These are phyloP conservation scores for Ceratocystis ficicola DNA, from an alignment of 2,329 filamentous ascomycete species.

Conservation along the genomic window DNA sequence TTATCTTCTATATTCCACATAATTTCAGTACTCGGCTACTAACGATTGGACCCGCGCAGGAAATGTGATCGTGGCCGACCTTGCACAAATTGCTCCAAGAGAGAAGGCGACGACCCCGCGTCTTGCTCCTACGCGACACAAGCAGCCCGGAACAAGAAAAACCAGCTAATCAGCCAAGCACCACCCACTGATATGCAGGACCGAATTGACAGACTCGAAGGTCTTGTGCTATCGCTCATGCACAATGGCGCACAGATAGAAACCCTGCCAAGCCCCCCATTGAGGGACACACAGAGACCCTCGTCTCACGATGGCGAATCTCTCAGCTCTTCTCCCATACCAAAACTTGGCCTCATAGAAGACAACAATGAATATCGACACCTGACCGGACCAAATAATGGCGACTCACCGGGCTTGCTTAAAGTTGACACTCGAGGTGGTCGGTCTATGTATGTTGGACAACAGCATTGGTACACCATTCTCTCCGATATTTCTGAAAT, in stretches of 20 bases:
- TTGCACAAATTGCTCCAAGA: conserved; percentile 89
- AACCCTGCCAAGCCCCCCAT: conserved; percentile 22
- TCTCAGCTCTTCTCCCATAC: conserved; percentile 5
- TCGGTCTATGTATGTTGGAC: conserved; percentile 69
- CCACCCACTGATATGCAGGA: conserved; percentile 95
- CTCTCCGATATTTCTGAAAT: conserved; percentile 80
- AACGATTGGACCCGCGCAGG: conserved; percentile 32
- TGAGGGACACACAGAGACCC: background rate
- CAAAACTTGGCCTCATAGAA: background rate
- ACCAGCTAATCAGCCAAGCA: conserved; percentile 43
- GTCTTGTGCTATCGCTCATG: conserved; percentile 85
- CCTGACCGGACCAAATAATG: conserved; percentile 32
- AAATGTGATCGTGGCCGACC: conserved; percentile 90
- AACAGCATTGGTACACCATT: conserved; percentile 73
- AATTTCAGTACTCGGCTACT: background rate
- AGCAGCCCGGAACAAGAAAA: conserved; percentile 56
- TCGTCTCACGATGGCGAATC: conserved; percentile 10
- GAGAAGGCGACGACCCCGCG: conserved; percentile 65
- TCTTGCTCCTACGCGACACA: conserved; percentile 78
- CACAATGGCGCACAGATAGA: conserved; percentile 58
- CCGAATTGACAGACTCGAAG: conserved; percentile 88
- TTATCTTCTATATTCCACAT: background rate
- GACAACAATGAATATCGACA: conserved; percentile 29
- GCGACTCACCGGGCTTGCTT: conserved; percentile 64
- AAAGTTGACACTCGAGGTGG: conserved; percentile 67